Percentiles rank a stretch among this genome's conserved stretches.
Evolutionary conservation across 441 rosid genomes (phyloP).

Genomic region (Francoa sonchifolia): DNA sequence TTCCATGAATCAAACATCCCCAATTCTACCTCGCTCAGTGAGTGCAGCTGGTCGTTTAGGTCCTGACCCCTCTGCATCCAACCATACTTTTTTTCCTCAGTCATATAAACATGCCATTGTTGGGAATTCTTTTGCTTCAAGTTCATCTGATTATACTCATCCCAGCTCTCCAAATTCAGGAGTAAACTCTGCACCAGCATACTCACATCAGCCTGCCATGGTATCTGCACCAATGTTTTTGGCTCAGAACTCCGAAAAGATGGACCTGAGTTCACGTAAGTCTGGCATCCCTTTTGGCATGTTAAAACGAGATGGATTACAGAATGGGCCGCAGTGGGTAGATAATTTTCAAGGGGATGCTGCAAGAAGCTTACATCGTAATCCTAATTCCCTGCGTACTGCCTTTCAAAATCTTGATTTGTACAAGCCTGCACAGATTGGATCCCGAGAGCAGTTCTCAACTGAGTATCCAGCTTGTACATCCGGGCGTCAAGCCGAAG

Average conservation of each 20-base stretch:
- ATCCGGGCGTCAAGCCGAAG: conserved; percentile 41
- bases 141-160: conserved; percentile 38
- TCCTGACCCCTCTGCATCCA: conserved; percentile 42
- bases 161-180: conserved; percentile 37
- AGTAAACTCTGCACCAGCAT: conserved; percentile 31
- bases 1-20: conserved; percentile 50
- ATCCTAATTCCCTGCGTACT: conserved; percentile 20
- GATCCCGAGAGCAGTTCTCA: conserved; percentile 21
- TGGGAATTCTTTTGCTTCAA: conserved; percentile 49
- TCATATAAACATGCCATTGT: conserved; percentile 75
- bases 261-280: conserved; percentile 29
- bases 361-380: conserved; percentile 19
- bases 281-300: conserved; percentile 42
- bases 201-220: conserved; percentile 32
- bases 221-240: conserved; percentile 33
- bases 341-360: conserved; percentile 38
- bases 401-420: conserved; percentile 23
- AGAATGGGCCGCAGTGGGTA: conserved; percentile 46
- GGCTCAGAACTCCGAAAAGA: conserved; percentile 32
- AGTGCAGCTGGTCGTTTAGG: conserved; percentile 81
- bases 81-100: conserved; percentile 48
- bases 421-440: conserved; percentile 15
- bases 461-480: conserved; percentile 28
- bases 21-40: conserved; percentile 58
- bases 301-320: conserved; percentile 28